Evolutionary conservation across 441 rosid species (phyloP).

Genomic region (Jatropha multifida): DNA sequence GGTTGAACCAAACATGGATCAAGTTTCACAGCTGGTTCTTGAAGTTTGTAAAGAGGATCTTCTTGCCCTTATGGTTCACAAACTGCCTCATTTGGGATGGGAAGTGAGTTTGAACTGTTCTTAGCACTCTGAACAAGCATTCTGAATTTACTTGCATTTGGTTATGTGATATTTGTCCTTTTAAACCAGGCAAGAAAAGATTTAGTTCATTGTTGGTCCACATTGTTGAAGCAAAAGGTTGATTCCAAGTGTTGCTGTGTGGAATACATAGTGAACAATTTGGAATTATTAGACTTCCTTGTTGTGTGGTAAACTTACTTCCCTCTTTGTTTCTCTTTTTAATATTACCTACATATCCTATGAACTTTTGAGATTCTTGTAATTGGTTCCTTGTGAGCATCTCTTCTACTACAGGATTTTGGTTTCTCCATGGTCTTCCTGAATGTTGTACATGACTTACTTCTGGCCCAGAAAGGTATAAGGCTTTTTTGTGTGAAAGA

Average conservation of each 20-base stretch:
- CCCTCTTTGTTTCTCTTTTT: constrained; percentile 11
- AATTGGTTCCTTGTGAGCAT: neutral
- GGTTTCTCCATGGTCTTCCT: neutral
- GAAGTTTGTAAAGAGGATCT: constrained; percentile 93
- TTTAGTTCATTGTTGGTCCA: constrained; percentile 87
- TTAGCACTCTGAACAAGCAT: constrained; percentile 19
- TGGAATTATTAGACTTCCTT: constrained; percentile 84
- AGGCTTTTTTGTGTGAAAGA: neutral
- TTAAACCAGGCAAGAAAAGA: constrained; percentile 79
- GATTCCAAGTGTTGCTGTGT: constrained; percentile 61
- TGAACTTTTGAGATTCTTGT: constrained; percentile 1
- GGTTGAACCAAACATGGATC: constrained; percentile 76
- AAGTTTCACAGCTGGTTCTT: constrained; percentile 63
- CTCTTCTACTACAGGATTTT: constrained; percentile 7
- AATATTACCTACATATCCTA: neutral
- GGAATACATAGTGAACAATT: constrained; percentile 70
- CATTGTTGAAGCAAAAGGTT: constrained; percentile 74
- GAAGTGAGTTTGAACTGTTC: constrained; percentile 55
- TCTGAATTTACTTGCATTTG: neutral
- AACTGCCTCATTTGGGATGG: constrained; percentile 86
- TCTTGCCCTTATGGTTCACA: constrained; percentile 66
- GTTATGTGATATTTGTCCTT: neutral
- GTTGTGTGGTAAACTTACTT: constrained; percentile 56
- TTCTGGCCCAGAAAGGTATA: neutral
- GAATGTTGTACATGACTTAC: neutral